These are phyloP conservation scores for Bruguiera sexangula DNA, from an alignment of 345 rosid species.

Conservation along the genomic window DNA sequence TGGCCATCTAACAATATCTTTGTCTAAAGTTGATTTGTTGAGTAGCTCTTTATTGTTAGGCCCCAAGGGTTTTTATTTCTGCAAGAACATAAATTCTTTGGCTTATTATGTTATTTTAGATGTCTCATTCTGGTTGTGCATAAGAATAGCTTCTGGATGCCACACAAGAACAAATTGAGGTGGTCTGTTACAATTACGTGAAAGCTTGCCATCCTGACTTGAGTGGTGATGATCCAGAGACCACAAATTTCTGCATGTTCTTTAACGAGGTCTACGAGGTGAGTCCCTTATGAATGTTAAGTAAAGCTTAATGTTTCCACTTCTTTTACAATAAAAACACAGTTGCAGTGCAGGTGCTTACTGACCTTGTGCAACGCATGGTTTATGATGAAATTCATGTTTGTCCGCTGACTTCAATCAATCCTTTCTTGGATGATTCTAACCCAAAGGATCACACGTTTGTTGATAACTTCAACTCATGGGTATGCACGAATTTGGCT, in stretches of 20 bases:
- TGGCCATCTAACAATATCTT: too few relatives aligned
- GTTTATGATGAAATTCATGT: constrained; percentile 97
- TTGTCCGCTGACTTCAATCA: constrained; percentile 64
- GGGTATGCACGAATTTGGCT: constrained; percentile 38
- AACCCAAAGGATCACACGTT: constrained; percentile 62
- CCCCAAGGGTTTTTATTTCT: too few relatives aligned
- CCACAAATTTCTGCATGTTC: constrained; percentile 92
- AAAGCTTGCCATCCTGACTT: constrained; percentile 94
- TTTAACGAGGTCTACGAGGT: constrained; percentile 96
- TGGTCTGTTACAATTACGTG: constrained; percentile 94
- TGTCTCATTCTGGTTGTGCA: background rate
- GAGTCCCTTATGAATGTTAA: constrained; percentile 20
- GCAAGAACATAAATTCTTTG: too few relatives aligned
- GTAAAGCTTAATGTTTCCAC: background rate
- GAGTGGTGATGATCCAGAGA: constrained; percentile 74
- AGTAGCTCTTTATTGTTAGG: too few relatives aligned
- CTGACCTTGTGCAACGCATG: constrained; percentile 91
- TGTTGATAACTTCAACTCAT: constrained; percentile 93
- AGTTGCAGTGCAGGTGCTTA: constrained; percentile 68
- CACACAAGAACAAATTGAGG: constrained; percentile 74
- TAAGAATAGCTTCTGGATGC: constrained; percentile 72
- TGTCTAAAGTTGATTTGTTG: too few relatives aligned
- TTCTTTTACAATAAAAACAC: background rate
- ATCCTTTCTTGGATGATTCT: constrained; percentile 83
- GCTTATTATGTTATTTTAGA: background rate